phyloP scores from a whole-genome alignment of 495 filamentous ascomycete species.

The Pyrenula massariospora region DNA sequence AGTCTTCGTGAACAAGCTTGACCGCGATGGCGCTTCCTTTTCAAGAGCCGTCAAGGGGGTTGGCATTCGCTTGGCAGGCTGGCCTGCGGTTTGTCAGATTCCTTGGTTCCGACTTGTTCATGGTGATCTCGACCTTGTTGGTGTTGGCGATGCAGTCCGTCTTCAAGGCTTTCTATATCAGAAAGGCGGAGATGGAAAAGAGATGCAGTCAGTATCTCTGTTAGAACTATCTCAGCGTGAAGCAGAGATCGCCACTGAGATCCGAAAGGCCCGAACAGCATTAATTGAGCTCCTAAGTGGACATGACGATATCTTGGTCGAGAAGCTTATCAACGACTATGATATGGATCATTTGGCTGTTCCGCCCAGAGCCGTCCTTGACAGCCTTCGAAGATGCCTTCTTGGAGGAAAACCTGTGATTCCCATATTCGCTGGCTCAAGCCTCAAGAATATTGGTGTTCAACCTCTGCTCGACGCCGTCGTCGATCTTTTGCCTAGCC shows the following conservation, averaged over 20 bases:
- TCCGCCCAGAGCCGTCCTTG: constrained; percentile 49
- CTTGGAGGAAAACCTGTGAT: constrained; percentile 50
- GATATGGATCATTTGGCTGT: constrained; percentile 63
- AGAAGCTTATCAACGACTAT: constrained; percentile 58
- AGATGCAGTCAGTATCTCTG: constrained; percentile 37
- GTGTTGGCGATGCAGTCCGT: constrained; percentile 72
- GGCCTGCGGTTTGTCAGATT: constrained; percentile 87
- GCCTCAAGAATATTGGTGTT: constrained; percentile 88
- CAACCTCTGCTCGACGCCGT: constrained; percentile 86
- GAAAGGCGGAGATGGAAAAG: constrained; percentile 56
- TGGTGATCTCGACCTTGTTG: constrained; percentile 60
- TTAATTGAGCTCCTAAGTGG: constrained; percentile 78
- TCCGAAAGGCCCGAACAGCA: constrained; percentile 61
- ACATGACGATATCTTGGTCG: constrained; percentile 75
- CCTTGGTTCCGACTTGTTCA: constrained; percentile 64
- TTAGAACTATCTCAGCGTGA: constrained; percentile 40
- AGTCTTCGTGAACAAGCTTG: constrained; percentile 90
- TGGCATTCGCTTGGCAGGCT: constrained; percentile 63
- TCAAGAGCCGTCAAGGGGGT: constrained; percentile 76
- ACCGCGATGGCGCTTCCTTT: constrained; percentile 89
- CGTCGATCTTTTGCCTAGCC: constrained; percentile 74
- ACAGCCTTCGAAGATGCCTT: constrained; percentile 62
- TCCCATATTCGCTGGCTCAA: constrained; percentile 85
- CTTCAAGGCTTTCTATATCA: constrained; percentile 40
- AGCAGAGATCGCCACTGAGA: constrained; percentile 49